Conservation (phyloP, 2,329 filamentous ascomycete species). For the Ilyonectria robusta region DNA sequence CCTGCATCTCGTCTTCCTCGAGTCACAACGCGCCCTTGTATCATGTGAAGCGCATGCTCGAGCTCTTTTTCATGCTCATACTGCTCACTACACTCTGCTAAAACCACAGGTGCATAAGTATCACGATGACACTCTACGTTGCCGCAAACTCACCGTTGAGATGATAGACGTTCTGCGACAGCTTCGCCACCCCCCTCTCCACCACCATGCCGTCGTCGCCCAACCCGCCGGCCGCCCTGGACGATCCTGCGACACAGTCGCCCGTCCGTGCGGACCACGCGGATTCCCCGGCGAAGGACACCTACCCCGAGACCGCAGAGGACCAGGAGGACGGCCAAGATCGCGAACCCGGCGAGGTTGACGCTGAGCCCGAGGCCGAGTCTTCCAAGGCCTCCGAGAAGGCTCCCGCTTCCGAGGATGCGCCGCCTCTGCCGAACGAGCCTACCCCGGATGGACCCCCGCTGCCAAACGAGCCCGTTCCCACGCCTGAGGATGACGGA, state of each 20-base stretch:
- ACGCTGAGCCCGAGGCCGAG: slow-evolving; percentile 34
- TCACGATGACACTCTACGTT: slow-evolving; percentile 51
- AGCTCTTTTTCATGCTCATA: slow-evolving; percentile 24
- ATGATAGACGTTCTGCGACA: slow-evolving; percentile 51
- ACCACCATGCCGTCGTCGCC: slow-evolving; percentile 42
- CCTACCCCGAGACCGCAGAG: slow-evolving; percentile 32
- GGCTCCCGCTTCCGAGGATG: slow-evolving; percentile 37
- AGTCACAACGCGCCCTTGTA: slow-evolving; percentile 34
- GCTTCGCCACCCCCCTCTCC: slow-evolving; percentile 24
- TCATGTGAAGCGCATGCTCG: slow-evolving; percentile 40
- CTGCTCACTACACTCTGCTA: slow-evolving; percentile 41
- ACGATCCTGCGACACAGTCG: slow-evolving; percentile 34
- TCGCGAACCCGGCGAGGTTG: slow-evolving; percentile 46
- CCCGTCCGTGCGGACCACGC: slow-evolving; percentile 24
- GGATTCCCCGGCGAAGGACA: slow-evolving; percentile 31
- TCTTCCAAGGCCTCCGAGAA: slow-evolving; percentile 24
- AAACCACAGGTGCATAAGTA: slow-evolving; percentile 57
- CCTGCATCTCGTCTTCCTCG: slow-evolving; percentile 21
- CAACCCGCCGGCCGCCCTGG: slow-evolving; percentile 31
- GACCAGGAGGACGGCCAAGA: slow-evolving; percentile 17
- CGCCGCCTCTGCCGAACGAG: slow-evolving; percentile 57
- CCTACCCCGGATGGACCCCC: slow-evolving; percentile 52
- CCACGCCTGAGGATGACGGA: slow-evolving; percentile 76
- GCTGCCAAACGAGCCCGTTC: slow-evolving; percentile 59
- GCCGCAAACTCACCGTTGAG: slow-evolving; percentile 56